These are phyloP conservation scores for Crataegus laevigata DNA, from an alignment of 306 rosid species.

Conservation along the genomic window DNA sequence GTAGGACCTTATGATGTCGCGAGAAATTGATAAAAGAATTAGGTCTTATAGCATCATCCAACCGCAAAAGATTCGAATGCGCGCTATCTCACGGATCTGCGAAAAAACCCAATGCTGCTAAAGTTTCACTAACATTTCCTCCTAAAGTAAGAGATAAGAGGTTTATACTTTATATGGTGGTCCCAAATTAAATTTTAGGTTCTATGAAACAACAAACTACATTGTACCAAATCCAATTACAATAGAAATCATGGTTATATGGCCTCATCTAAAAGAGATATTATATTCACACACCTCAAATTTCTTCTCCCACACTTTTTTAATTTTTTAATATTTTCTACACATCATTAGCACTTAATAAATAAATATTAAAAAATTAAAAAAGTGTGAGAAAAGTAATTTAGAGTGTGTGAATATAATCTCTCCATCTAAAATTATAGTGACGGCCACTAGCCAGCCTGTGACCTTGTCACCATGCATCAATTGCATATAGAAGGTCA, in stretches of 20 bases:
- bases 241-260: conserved; percentile 25
- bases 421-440: conserved; percentile 21
- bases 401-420: no score
- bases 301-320: no score
- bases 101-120: background rate
- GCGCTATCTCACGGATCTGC: background rate
- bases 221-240: conserved; percentile 8
- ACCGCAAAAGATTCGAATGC: background rate
- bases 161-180: background rate
- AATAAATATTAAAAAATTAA: no score
- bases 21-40: background rate
- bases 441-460: conserved; percentile 30
- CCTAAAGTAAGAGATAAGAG: background rate
- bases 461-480: conserved; percentile 10
- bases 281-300: no score
- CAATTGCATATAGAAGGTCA: background rate
- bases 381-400: no score
- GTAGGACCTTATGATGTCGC: background rate
- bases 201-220: conserved; percentile 2
- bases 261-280: conserved; percentile 21
- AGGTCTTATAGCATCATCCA: background rate
- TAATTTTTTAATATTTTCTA: no score
- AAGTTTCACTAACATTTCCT: background rate
- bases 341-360: no score
- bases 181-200: background rate